Evolutionary conservation across 176 grass and related monocot genomes (phyloP).

Genomic region (Eragrostis curvula): DNA sequence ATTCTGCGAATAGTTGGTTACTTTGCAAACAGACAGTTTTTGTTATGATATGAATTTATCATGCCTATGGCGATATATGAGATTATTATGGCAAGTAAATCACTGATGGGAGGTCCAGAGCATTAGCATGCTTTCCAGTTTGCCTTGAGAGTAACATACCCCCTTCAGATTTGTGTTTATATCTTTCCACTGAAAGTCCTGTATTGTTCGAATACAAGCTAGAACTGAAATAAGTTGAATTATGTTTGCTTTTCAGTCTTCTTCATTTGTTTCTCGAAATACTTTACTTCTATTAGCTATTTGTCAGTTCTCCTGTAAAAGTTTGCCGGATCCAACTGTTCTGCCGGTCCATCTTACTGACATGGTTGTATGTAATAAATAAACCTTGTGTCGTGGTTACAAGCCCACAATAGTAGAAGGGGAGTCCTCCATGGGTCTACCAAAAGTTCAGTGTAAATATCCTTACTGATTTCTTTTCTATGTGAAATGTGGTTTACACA

Average conservation of each 20-base stretch:
- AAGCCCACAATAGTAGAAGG: too few relatives aligned
- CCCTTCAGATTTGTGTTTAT: neutral
- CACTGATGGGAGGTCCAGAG: neutral
- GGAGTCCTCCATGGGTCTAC: too few relatives aligned
- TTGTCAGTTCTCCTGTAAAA: neutral
- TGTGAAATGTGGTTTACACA: neutral
- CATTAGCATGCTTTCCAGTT: neutral
- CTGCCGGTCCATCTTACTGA: neutral
- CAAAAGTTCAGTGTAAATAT: too few relatives aligned
- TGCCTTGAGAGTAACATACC: neutral
- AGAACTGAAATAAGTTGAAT: neutral
- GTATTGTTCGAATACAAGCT: neutral
- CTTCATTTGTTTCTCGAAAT: neutral
- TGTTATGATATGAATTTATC: neutral
- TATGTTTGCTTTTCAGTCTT: neutral
- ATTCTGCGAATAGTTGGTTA: neutral
- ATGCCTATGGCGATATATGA: neutral
- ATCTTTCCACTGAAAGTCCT: neutral
- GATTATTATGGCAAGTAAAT: neutral
- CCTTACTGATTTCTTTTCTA: neutral
- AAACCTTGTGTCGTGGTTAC: too few relatives aligned
- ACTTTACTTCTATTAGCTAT: neutral
- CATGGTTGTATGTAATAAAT: neutral
- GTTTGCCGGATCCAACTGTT: neutral
- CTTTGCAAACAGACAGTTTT: neutral